Base-by-base conservation (phyloP, 306 rosid species). In the Acacia melanoxylon region DNA sequence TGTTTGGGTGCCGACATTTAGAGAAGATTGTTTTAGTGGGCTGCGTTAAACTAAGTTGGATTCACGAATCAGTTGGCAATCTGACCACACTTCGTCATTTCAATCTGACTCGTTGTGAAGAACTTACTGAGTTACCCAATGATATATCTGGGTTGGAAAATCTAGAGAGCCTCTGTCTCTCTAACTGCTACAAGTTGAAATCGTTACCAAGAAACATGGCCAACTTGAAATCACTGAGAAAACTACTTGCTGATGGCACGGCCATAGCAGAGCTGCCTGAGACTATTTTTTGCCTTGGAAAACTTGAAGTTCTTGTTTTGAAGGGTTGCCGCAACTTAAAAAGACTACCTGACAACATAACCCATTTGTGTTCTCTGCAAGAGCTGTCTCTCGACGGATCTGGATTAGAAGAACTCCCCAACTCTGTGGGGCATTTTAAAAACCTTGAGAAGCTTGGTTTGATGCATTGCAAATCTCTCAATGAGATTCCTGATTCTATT, bases 391-490 rank as follows among this genome's bases (percentile, higher is more conserved):
- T 91, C 15, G 25, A 84, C 66, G 2, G 0, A 0, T 78, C 92
- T 46, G 92, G 82, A 27, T 27, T 92, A 62, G 86, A 89, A 69
- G 88, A 88, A 40, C 61, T 92, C 56, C 92, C 89, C 0, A 73
- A 77, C 35, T 86, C 93, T 5, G 25, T 92, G 48, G 92, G 92
- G 52, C 68, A 72, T 54, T 81, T 92, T 74, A 67, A 7, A 78
- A 88, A 85, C 82, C 94, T 92, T 76, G 90, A 88, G 91, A 89
- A 24, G 61, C 83, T 92, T 33, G 81, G 85, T 54, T 79, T 89
- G 88, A 54, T 45, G 45, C 9, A 78, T 74, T 92, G 94, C 86
- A 0, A 19, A 29, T 88, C 92, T 54, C 86, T 92, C 86, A 78
- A 86, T 20, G 74, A 17, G 15, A 68, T 91, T 73, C 93, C 91